These are phyloP conservation scores for Ambrosia hybrid DNA, from an alignment of 140 eudicot species.

Conservation along the genomic window DNA sequence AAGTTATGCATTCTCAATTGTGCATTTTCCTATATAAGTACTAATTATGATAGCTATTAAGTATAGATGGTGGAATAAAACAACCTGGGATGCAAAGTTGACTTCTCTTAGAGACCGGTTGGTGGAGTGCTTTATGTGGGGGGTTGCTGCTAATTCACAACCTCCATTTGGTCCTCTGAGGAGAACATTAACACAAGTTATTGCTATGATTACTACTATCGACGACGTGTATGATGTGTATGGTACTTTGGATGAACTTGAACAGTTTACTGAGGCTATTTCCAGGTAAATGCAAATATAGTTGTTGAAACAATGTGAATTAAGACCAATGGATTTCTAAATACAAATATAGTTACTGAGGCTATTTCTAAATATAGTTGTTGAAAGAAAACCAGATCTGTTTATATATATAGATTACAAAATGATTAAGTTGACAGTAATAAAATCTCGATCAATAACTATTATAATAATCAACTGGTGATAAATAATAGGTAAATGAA, in stretches of 20 bases:
- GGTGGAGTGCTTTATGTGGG: constrained; percentile 46
- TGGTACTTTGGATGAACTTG: constrained; percentile 43
- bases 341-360: too few species aligned
- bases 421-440: too few species aligned
- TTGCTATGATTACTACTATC: constrained; percentile 21
- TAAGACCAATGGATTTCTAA: too few species aligned
- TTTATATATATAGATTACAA: too few species aligned
- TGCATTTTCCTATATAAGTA: not conserved
- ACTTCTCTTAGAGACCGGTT: constrained; percentile 43
- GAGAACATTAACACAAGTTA: constrained; percentile 21
- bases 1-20: not conserved
- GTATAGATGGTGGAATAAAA: constrained; percentile 42
- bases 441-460: too few species aligned
- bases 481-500: too few species aligned
- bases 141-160: constrained; percentile 18
- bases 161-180: constrained; percentile 24
- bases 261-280: constrained; percentile 33
- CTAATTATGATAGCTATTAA: not conserved
- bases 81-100: constrained; percentile 23
- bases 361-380: too few species aligned
- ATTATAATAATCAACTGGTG: too few species aligned
- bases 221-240: constrained; percentile 29
- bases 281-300: too few species aligned
- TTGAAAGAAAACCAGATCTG: too few species aligned
- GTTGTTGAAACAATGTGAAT: too few species aligned